These are phyloP conservation scores for Sporothrix mexicana DNA, from an alignment of 2,329 filamentous ascomycete genomes.

Conservation along the genomic window DNA sequence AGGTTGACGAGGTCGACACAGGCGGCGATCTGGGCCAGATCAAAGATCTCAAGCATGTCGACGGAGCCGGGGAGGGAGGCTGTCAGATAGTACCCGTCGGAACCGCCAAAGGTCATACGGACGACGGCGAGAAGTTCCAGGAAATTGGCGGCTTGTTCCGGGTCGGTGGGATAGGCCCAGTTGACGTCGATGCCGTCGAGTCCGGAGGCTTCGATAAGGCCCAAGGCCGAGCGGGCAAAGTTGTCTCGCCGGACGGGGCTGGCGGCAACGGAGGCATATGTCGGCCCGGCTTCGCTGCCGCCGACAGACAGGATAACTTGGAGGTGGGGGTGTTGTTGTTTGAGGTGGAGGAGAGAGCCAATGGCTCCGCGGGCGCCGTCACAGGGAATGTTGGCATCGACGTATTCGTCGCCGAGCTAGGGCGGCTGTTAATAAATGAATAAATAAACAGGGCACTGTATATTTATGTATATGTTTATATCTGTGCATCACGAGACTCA, in stretches of 20 bases:
- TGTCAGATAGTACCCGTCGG: constrained; percentile 70
- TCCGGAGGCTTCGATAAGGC: constrained; percentile 71
- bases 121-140: constrained; percentile 69
- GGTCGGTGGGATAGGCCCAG: constrained; percentile 76
- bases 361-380: constrained; percentile 74
- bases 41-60: constrained; percentile 71
- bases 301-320: constrained; percentile 80
- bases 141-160: constrained; percentile 72
- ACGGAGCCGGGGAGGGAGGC: constrained; percentile 73
- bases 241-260: constrained; percentile 66
- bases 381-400: constrained; percentile 73
- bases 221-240: constrained; percentile 71
- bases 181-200: constrained; percentile 80
- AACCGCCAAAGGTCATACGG: constrained; percentile 68
- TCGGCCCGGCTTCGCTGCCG: constrained; percentile 67
- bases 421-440: neutral
- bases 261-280: constrained; percentile 71
- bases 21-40: constrained; percentile 65
- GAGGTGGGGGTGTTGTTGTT: constrained; percentile 71
- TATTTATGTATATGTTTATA: too few species aligned
- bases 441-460: neutral
- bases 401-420: constrained; percentile 82
- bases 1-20: constrained; percentile 79
- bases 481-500: constrained; percentile 51
- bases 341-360: constrained; percentile 74